phyloP scores from a whole-genome alignment of 257 asterid species.

The Nicotiana otophora region DNA sequence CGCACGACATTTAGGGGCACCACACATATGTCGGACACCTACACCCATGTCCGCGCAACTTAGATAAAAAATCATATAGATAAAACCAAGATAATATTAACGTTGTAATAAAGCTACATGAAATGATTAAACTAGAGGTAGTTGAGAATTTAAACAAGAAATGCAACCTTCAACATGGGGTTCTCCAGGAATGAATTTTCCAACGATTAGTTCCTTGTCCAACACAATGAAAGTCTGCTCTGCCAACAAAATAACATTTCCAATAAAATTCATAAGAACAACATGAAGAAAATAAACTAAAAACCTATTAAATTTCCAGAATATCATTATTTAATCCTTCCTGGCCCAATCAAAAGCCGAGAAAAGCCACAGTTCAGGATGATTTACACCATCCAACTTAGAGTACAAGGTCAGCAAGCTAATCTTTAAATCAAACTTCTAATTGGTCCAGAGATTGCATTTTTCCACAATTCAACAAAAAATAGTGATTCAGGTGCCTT shows the following conservation, averaged over 20 bases:
- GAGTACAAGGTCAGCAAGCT: background rate
- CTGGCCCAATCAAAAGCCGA: background rate
- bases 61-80: background rate
- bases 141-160: background rate
- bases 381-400: background rate
- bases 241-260: conserved; percentile 30
- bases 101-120: background rate
- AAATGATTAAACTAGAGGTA: background rate
- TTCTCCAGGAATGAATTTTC: conserved; percentile 65
- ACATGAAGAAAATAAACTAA: background rate
- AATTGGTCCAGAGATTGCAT: background rate
- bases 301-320: background rate
- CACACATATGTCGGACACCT: no score
- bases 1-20: no score
- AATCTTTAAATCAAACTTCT: background rate
- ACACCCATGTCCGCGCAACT: no score
- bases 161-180: conserved; percentile 64
- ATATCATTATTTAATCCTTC: background rate
- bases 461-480: background rate
- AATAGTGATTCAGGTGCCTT: background rate
- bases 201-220: conserved; percentile 67
- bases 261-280: background rate
- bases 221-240: conserved; percentile 88
- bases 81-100: background rate
- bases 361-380: background rate